Conservation (phyloP, 129 eudicot genomes). For the Chrysanthemum seticuspe region DNA sequence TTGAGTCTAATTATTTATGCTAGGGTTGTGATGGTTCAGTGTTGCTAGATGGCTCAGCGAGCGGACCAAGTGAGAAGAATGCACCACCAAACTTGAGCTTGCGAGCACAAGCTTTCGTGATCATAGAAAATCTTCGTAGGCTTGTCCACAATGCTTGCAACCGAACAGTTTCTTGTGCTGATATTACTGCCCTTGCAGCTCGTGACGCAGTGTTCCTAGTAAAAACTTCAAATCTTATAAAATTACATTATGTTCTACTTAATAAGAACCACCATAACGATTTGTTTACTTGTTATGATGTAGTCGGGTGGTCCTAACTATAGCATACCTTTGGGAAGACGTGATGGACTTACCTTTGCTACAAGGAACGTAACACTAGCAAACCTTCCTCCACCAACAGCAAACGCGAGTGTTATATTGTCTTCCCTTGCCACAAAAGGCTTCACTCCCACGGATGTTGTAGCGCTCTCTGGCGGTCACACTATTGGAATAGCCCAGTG, state of each 20-base stretch:
- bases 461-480: slow-evolving; percentile 75
- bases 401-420: slow-evolving; percentile 42
- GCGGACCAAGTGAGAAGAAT: slow-evolving; percentile 54
- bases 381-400: slow-evolving; percentile 49
- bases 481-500: slow-evolving; percentile 63
- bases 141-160: slow-evolving; percentile 41
- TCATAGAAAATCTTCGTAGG: slow-evolving; percentile 3
- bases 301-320: slow-evolving; percentile 24
- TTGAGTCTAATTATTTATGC: too few relatives aligned
- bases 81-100: slow-evolving; percentile 62
- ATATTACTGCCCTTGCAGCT: slow-evolving; percentile 52
- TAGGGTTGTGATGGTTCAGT: slow-evolving; percentile 72
- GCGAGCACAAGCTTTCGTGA: slow-evolving; percentile 48
- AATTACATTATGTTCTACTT: too few relatives aligned
- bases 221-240: slow-evolving; percentile 24
- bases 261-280: too few relatives aligned
- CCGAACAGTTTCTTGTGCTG: slow-evolving; percentile 47
- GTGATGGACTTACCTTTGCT: slow-evolving; percentile 52
- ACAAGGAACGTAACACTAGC: slow-evolving; percentile 36
- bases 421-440: slow-evolving; percentile 36
- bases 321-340: slow-evolving; percentile 55
- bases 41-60: slow-evolving; percentile 58
- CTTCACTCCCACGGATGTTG: slow-evolving; percentile 55
- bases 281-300: too few relatives aligned
- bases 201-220: slow-evolving; percentile 56